phyloP scores from a whole-genome alignment of 768 basidiomycete genomes.

The Mrakia frigida region DNA sequence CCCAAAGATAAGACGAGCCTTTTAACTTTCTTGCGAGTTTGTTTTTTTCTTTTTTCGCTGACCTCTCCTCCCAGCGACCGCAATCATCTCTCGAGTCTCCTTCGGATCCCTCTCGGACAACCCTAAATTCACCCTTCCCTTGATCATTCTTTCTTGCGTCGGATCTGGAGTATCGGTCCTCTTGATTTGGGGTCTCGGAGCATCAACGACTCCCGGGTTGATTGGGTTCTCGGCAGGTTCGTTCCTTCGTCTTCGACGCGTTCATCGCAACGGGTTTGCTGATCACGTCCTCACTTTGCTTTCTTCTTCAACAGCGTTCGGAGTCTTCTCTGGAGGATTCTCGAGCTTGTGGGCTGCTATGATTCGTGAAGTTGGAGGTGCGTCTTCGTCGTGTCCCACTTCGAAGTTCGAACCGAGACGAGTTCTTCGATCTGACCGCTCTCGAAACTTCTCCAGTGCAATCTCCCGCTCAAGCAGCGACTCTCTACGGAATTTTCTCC shows the following conservation, averaged over 20 bases:
- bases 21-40: not conserved
- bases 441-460: not conserved
- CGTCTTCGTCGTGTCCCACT: not conserved
- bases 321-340: not conserved
- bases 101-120: conserved; percentile 5
- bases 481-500: not conserved
- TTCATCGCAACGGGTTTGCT: no score
- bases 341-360: not conserved
- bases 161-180: not conserved
- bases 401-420: not conserved
- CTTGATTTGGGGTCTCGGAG: not conserved
- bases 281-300: no score
- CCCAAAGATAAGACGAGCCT: not conserved
- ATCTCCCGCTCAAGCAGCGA: not conserved
- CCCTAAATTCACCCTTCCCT: not conserved
- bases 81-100: not conserved
- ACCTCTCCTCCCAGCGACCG: not conserved
- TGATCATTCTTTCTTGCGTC: not conserved
- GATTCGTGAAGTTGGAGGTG: not conserved
- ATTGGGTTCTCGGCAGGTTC: not conserved
- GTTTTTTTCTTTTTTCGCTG: not conserved
- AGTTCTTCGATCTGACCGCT: not conserved
- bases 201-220: not conserved
- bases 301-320: not conserved
- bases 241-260: no score